Conservation (phyloP, 164 flowering plant species). For the Vitis riparia region DNA sequence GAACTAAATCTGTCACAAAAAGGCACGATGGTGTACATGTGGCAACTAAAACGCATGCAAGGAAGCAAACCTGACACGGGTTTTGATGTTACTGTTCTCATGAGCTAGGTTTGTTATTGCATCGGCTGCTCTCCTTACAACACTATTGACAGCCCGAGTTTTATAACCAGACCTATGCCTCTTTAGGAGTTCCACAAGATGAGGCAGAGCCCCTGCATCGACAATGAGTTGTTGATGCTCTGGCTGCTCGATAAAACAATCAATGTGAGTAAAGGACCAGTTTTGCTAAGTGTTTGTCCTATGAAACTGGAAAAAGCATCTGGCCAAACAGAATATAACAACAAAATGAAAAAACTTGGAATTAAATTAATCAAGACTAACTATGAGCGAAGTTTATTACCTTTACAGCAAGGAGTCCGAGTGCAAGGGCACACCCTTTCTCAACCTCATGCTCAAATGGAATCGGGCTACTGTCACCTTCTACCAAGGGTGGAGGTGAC, state of each 20-base stretch:
- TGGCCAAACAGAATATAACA: not conserved
- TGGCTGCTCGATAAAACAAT: slow-evolving; percentile 46
- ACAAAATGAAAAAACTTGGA: not conserved
- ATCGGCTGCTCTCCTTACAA: slow-evolving; percentile 83
- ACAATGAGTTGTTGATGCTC: slow-evolving; percentile 84
- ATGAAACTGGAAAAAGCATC: not conserved
- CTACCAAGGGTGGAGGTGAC: slow-evolving; percentile 21
- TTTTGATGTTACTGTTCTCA: slow-evolving; percentile 74
- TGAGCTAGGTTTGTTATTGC: slow-evolving; percentile 88
- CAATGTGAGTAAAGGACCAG: not conserved
- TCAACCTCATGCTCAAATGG: slow-evolving; percentile 45
- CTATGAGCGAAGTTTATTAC: slow-evolving; percentile 15
- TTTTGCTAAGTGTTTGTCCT: no score
- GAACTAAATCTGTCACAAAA: slow-evolving; percentile 5
- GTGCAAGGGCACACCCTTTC: slow-evolving; percentile 48
- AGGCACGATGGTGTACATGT: not conserved
- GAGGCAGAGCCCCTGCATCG: slow-evolving; percentile 81
- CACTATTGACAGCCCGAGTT: slow-evolving; percentile 58
- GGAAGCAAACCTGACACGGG: slow-evolving; percentile 63
- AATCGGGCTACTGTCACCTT: slow-evolving; percentile 11
- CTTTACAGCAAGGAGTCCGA: slow-evolving; percentile 55
- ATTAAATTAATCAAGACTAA: not conserved
- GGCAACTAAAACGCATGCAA: not conserved
- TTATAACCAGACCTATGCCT: slow-evolving; percentile 34
- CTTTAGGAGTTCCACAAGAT: slow-evolving; percentile 65